Evolutionary conservation across 148 eudicot species (phyloP).

Genomic region (Amaranthus palmeri): DNA sequence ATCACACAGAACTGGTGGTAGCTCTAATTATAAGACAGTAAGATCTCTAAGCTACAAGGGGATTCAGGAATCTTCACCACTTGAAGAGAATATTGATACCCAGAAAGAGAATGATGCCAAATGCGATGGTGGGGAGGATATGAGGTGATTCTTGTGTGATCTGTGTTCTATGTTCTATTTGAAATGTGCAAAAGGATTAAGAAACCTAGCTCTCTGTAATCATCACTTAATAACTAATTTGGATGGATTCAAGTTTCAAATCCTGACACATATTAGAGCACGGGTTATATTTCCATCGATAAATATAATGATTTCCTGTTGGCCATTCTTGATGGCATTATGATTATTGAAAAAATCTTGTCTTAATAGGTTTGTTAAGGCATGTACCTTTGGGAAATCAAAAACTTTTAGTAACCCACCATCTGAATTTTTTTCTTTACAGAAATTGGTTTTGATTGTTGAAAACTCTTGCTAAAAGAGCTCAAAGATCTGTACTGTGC

Average conservation of each 20-base stretch:
- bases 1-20: slow-evolving; percentile 14
- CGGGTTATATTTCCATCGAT: background rate
- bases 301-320: background rate
- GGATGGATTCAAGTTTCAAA: background rate
- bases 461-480: background rate
- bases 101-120: slow-evolving; percentile 37
- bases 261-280: background rate
- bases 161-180: slow-evolving; percentile 9
- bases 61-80: slow-evolving; percentile 24
- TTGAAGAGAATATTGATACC: slow-evolving; percentile 24
- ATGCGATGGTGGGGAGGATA: slow-evolving; percentile 25
- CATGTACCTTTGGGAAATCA: background rate
- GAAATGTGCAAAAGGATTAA: background rate
- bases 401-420: background rate
- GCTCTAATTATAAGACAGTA: slow-evolving; percentile 19
- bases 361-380: background rate
- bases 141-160: slow-evolving; percentile 34
- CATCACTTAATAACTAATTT: background rate
- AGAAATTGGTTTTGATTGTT: background rate
- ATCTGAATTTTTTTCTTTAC: background rate
- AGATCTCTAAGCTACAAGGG: slow-evolving; percentile 27
- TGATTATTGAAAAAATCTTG: background rate
- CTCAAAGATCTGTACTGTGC: background rate
- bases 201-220: background rate
- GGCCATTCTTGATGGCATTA: background rate